Percentiles rank a stretch among this genome's conserved stretches.
Conservation (phyloP, 805 yeast genomes). For the Metschnikowia continentalis region DNA sequence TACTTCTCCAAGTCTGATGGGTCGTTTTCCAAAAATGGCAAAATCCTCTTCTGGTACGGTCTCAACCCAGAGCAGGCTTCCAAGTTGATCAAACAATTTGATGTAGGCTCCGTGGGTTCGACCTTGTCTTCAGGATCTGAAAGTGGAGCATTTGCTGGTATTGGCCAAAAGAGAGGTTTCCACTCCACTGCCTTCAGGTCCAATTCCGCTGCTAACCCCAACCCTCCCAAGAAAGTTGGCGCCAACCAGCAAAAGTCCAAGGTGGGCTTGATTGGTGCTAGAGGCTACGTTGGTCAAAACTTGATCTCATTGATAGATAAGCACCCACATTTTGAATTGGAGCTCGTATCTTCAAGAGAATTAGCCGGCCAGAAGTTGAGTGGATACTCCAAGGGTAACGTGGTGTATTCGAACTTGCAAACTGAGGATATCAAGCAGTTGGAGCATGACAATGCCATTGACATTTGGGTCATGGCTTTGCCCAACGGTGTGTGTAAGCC, state of each 20-base stretch:
- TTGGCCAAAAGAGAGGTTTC: constrained; percentile 50
- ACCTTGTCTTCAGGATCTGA: constrained; percentile 36
- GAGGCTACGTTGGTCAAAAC: constrained; percentile 96
- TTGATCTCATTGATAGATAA: constrained; percentile 78
- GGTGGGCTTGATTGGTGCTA: constrained; percentile 95
- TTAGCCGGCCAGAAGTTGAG: constrained; percentile 79
- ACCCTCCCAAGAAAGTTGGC: constrained; percentile 68
- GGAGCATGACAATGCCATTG: constrained; percentile 75
- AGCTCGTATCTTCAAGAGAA: constrained; percentile 96
- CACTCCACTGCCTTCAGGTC: constrained; percentile 7
- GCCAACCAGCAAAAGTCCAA: constrained; percentile 57
- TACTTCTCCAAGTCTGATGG: constrained; percentile 92
- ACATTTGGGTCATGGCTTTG: constrained; percentile 98
- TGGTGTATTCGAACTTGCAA: constrained; percentile 80
- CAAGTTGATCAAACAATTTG: constrained; percentile 54
- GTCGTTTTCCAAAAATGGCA: constrained; percentile 83
- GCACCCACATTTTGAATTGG: constrained; percentile 83
- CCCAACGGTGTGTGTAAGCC: constrained; percentile 97
- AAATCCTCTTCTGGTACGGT: constrained; percentile 94
- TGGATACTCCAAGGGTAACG: constrained; percentile 80
- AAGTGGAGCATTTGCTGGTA: constrained; percentile 45
- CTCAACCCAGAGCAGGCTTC: constrained; percentile 62
- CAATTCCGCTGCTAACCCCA: constrained; percentile 43
- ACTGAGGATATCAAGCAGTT: constrained; percentile 78
- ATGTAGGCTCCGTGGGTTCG: constrained; percentile 30